These are phyloP conservation scores for Penicillium hordei DNA, from an alignment of 2,329 filamentous ascomycete species.

Conservation along the genomic window DNA sequence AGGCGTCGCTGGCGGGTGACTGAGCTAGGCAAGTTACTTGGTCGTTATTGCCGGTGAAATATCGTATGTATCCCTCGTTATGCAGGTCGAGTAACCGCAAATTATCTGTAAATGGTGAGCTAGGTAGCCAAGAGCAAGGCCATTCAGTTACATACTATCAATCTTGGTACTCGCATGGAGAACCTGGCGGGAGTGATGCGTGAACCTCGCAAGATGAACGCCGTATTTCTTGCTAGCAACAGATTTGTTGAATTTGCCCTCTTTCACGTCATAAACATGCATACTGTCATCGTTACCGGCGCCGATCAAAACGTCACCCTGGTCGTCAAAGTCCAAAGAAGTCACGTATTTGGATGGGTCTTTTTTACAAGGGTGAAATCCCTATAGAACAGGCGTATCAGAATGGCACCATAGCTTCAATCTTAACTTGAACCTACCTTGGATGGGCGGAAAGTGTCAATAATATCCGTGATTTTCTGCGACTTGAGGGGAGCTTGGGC, in stretches of 20 bases:
- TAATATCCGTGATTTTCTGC: conserved; percentile 73
- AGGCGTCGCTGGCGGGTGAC: conserved; percentile 83
- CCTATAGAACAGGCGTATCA: conserved; percentile 21
- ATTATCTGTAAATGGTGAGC: conserved; percentile 55
- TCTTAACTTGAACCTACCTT: conserved; percentile 57
- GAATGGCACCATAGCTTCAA: conserved; percentile 2
- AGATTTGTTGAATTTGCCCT: conserved; percentile 84
- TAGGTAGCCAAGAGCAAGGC: not conserved
- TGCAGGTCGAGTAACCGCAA: conserved; percentile 81
- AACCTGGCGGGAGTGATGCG: conserved; percentile 85
- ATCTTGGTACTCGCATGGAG: conserved; percentile 95
- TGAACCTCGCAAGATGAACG: conserved; percentile 89
- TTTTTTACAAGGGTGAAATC: conserved; percentile 39
- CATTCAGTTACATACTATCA: conserved; percentile 61
- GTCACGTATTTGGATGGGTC: conserved; percentile 63
- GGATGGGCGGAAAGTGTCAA: conserved; percentile 73
- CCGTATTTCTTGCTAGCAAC: conserved; percentile 96
- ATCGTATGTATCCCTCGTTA: conserved; percentile 94
- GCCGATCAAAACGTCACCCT: conserved; percentile 86
- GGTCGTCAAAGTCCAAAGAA: conserved; percentile 94
- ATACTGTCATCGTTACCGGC: conserved; percentile 93
- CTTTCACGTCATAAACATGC: conserved; percentile 90
- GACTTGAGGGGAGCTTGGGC: conserved; percentile 38
- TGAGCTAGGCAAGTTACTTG: conserved; percentile 80
- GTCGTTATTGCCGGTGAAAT: conserved; percentile 87